Evolutionary conservation across 2,329 filamentous ascomycete genomes (phyloP).

Genomic region (Fusarium nanum): DNA sequence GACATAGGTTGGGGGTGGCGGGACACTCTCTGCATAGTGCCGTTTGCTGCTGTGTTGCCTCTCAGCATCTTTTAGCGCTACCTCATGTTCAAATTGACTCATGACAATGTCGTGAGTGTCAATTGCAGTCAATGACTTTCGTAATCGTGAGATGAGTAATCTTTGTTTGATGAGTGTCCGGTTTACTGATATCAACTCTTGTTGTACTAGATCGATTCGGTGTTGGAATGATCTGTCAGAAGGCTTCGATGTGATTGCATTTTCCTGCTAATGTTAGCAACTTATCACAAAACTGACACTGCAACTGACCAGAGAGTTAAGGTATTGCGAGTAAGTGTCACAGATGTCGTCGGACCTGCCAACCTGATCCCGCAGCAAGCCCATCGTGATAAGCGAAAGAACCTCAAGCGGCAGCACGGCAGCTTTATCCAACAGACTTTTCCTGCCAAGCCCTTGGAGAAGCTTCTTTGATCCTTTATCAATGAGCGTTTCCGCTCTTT

Average conservation of each 20-base stretch:
- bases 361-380: constrained; percentile 55
- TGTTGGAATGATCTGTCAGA: constrained; percentile 57
- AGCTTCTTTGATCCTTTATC: constrained; percentile 52
- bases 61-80: constrained; percentile 16
- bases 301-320: constrained; percentile 54
- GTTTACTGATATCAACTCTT: constrained; percentile 56
- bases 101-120: constrained; percentile 33
- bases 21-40: constrained; percentile 7
- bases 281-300: background rate
- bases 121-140: constrained; percentile 33
- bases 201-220: constrained; percentile 54
- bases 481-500: constrained; percentile 48
- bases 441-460: constrained; percentile 49
- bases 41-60: constrained; percentile 11
- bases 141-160: constrained; percentile 47
- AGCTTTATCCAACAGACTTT: constrained; percentile 51
- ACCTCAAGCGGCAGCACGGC: constrained; percentile 58
- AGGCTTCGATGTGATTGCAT: constrained; percentile 54
- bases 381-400: constrained; percentile 54
- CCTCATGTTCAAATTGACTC: constrained; percentile 17
- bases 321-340: constrained; percentile 57
- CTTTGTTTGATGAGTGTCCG: constrained; percentile 52
- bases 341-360: constrained; percentile 54
- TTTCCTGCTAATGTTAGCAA: constrained; percentile 50
- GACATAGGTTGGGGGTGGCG: constrained; percentile 2